Percentiles rank a stretch among this genome's conserved stretches.
Evolutionary conservation across 1,284 basidiomycete genomes (phyloP).

Genomic region (Ustilago lituana): DNA sequence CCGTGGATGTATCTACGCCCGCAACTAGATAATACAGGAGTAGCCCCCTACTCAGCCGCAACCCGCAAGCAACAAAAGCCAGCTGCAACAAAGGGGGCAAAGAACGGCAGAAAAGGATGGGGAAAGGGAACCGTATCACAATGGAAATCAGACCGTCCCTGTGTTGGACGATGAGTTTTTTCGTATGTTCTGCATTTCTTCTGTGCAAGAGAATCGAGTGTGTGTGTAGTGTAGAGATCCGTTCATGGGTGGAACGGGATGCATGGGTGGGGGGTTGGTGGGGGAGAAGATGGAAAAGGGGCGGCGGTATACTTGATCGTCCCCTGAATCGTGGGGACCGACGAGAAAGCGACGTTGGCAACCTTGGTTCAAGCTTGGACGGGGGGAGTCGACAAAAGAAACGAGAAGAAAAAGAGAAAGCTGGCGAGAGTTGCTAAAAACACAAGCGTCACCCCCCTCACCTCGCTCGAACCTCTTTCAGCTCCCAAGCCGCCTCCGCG

Average conservation of each 20-base stretch:
- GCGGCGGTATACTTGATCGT: slow-evolving; percentile 13
- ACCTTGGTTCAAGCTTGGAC: slow-evolving; percentile 1
- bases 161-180: slow-evolving; percentile 3
- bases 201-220: slow-evolving; percentile 26
- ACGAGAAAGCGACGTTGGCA: not conserved
- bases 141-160: not conserved
- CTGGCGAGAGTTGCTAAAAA: slow-evolving; percentile 39
- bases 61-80: not conserved
- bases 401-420: slow-evolving; percentile 23
- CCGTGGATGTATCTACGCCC: slow-evolving; percentile 26
- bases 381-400: slow-evolving; percentile 35
- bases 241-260: slow-evolving; percentile 22
- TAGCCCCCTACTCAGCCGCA: too few species aligned
- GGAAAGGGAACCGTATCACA: not conserved
- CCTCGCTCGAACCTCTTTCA: not conserved
- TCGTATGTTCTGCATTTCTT: slow-evolving; percentile 49
- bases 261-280: slow-evolving; percentile 10
- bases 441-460: slow-evolving; percentile 18
- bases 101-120: not conserved
- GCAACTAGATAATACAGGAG: slow-evolving; percentile 52
- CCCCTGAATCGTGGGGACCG: slow-evolving; percentile 1
- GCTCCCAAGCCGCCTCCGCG: too few species aligned
- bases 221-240: slow-evolving; percentile 10
- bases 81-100: not conserved
- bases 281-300: not conserved